phyloP scores from a whole-genome alignment of 2,329 filamentous ascomycete species.

The Neofusicoccum umdonicola region DNA sequence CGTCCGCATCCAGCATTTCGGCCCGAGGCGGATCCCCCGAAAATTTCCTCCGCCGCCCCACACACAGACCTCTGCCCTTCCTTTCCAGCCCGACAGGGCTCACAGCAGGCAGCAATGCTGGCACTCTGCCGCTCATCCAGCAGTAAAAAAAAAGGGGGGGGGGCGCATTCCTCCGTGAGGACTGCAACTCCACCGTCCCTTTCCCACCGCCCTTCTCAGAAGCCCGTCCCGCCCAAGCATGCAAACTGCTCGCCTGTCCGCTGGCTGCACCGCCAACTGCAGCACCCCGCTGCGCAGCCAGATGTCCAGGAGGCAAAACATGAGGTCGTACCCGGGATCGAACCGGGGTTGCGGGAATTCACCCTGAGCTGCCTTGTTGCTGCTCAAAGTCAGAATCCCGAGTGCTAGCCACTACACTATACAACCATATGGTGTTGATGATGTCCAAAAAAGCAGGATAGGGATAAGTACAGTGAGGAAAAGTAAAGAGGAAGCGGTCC shows the following conservation, averaged over 20 bases:
- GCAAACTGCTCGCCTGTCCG: too few relatives aligned
- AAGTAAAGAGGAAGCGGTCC: too few relatives aligned
- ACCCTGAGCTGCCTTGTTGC: too few relatives aligned
- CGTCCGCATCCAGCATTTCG: background rate
- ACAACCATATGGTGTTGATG: background rate
- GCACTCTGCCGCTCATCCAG: background rate
- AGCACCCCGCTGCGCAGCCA: background rate
- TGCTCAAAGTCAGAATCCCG: background rate
- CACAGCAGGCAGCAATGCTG: too few relatives aligned
- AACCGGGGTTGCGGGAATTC: constrained; percentile 1
- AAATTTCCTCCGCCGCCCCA: background rate
- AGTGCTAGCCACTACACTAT: constrained; percentile 14
- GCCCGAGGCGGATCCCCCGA: background rate
- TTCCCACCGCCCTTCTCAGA: too few relatives aligned
- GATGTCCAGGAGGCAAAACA: background rate
- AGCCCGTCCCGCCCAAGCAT: background rate
- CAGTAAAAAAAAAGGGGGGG: background rate
- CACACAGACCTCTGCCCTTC: background rate
- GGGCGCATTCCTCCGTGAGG: too few relatives aligned
- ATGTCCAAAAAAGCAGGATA: background rate
- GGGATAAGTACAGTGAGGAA: too few relatives aligned
- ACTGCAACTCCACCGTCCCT: too few relatives aligned
- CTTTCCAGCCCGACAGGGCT: too few relatives aligned
- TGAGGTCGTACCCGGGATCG: constrained; percentile 11
- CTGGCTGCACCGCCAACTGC: background rate